phyloP scores from a whole-genome alignment of 768 basidiomycete genomes.

The Leucosporidium yakuticum region DNA sequence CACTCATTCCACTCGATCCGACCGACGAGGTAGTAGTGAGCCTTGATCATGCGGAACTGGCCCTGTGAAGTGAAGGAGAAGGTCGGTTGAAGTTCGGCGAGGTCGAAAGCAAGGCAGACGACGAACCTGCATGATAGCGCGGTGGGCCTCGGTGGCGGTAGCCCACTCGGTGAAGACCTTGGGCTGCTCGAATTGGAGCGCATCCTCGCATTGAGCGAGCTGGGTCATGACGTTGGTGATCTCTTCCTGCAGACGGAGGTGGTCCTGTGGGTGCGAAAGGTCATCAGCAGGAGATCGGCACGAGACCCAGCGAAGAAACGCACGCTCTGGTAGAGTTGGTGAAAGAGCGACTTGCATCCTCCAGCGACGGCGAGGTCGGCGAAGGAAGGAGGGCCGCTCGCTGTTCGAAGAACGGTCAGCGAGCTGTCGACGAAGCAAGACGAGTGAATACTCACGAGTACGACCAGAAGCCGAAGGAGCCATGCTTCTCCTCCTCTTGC shows the following conservation, averaged over 20 bases:
- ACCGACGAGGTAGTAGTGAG: slow-evolving; percentile 25
- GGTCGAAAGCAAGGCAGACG: too few species aligned
- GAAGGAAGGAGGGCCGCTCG: slow-evolving; percentile 20
- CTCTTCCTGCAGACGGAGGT: slow-evolving; percentile 12
- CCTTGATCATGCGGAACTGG: slow-evolving; percentile 35
- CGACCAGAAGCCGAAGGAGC: slow-evolving; percentile 4
- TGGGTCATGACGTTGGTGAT: slow-evolving; percentile 4
- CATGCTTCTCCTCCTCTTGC: slow-evolving; percentile 28
- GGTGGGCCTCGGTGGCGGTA: slow-evolving; percentile 32
- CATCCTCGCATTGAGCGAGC: slow-evolving; percentile 11
- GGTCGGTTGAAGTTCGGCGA: too few species aligned
- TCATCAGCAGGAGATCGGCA: not conserved
- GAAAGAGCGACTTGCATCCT: slow-evolving; percentile 20
- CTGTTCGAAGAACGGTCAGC: not conserved
- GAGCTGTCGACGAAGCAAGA: not conserved
- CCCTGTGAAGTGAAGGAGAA: slow-evolving; percentile 8
- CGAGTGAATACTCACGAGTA: not conserved
- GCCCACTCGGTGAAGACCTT: slow-evolving; percentile 33
- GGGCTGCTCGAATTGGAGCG: slow-evolving; percentile 21
- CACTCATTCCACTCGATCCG: slow-evolving; percentile 36
- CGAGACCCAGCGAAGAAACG: not conserved
- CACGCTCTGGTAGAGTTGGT: slow-evolving; percentile 29
- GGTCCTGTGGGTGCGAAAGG: slow-evolving; percentile 11
- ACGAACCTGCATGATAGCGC: slow-evolving; percentile 32
- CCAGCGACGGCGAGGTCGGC: slow-evolving; percentile 29